Evolutionary conservation across 352 stramenopile genomes (phyloP).

Genomic region (Globisporangium echinulatum): DNA sequence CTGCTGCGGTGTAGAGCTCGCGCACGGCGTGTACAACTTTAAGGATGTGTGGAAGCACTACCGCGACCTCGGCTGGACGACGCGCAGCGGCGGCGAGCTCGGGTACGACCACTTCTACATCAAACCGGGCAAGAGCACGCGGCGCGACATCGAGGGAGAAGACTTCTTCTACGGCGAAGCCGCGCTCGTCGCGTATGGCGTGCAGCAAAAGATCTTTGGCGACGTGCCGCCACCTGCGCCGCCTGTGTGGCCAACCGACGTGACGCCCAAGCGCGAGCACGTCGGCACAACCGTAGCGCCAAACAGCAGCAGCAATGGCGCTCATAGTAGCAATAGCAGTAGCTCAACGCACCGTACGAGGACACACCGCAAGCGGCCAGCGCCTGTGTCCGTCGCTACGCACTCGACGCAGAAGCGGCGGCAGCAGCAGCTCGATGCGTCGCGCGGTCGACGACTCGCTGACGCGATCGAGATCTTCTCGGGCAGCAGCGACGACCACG

Average conservation of each 20-base stretch:
- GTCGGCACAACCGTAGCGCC: slow-evolving; percentile 11
- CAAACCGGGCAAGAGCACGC: slow-evolving; percentile 24
- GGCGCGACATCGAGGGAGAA: slow-evolving; percentile 18
- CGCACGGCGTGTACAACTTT: slow-evolving; percentile 38
- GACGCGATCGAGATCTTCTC: slow-evolving; percentile 10
- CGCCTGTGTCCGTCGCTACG: no score
- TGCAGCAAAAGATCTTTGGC: slow-evolving; percentile 27
- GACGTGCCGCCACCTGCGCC: slow-evolving; percentile 6
- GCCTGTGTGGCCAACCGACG: slow-evolving; percentile 1
- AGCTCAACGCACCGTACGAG: no score
- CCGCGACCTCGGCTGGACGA: slow-evolving; percentile 17
- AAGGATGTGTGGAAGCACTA: slow-evolving; percentile 32
- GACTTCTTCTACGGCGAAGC: slow-evolving; percentile 38
- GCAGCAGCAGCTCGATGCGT: background rate
- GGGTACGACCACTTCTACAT: slow-evolving; percentile 46
- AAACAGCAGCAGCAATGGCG: slow-evolving; percentile 14
- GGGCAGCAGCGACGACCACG: background rate
- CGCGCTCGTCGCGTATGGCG: slow-evolving; percentile 26
- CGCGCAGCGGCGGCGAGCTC: slow-evolving; percentile 13
- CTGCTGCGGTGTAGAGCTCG: slow-evolving; percentile 17
- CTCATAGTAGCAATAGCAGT: background rate
- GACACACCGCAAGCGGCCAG: background rate
- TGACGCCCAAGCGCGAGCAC: slow-evolving; percentile 10
- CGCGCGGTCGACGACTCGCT: background rate
- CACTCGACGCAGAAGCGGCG: slow-evolving; percentile 1